Evolutionary conservation across 2,329 filamentous ascomycete species (phyloP).

Genomic region (Claviceps quebecensis): DNA sequence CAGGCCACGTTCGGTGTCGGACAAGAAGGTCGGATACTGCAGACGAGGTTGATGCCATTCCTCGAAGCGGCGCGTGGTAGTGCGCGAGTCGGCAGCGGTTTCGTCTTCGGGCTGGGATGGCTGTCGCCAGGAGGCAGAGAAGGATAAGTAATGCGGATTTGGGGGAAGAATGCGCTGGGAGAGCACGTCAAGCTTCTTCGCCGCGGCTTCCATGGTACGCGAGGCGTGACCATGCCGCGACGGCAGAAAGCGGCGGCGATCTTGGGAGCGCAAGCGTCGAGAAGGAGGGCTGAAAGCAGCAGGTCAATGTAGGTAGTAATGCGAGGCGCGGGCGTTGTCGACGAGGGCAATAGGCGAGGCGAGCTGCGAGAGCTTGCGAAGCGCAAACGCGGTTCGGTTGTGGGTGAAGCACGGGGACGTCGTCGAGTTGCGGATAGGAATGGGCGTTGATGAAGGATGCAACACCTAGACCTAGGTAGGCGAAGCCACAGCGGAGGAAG

Average conservation of each 20-base stretch:
- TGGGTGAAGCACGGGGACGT: neutral
- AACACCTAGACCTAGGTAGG: neutral
- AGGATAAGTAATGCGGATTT: conserved; percentile 38
- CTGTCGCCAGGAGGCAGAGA: conserved; percentile 34
- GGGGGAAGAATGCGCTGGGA: conserved; percentile 37
- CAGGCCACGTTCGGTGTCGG: conserved; percentile 43
- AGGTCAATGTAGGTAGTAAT: neutral
- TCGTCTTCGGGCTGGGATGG: conserved; percentile 27
- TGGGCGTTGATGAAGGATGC: neutral
- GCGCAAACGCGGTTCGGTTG: neutral
- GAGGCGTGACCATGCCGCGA: conserved; percentile 23
- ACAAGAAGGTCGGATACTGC: conserved; percentile 44
- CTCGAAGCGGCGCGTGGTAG: conserved; percentile 22
- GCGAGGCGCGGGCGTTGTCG: neutral
- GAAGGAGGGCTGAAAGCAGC: neutral
- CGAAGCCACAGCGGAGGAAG: neutral
- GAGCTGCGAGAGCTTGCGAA: neutral
- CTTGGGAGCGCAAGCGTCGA: neutral
- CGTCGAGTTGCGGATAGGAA: neutral
- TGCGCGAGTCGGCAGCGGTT: conserved; percentile 7
- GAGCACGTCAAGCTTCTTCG: conserved; percentile 40
- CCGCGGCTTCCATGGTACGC: conserved; percentile 44
- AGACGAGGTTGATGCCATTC: conserved; percentile 36
- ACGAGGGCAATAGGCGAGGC: neutral
- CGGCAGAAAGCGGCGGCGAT: conserved; percentile 8